phyloP scores from a whole-genome alignment of 176 grass and related monocot species.

The Bonia amplexicaulis region DNA sequence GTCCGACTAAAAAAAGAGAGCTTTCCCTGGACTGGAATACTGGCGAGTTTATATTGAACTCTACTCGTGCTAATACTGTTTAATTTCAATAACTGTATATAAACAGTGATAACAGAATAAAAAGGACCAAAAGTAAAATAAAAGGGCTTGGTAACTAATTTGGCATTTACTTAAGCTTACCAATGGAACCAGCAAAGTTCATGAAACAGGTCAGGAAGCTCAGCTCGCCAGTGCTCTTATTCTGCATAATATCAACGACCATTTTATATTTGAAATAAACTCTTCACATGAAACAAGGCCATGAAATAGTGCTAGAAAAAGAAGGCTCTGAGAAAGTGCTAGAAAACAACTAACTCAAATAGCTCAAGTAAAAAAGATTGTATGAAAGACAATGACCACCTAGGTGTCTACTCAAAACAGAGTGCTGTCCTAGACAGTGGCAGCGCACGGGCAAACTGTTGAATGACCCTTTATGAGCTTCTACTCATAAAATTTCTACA shows the following conservation, averaged over 20 bases:
- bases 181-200: constrained; percentile 90
- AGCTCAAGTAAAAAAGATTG: background rate
- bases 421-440: background rate
- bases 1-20: background rate
- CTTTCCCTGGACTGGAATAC: background rate
- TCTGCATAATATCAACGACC: constrained; percentile 48
- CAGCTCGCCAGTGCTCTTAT: constrained; percentile 86
- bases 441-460: background rate
- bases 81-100: background rate
- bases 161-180: constrained; percentile 36
- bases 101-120: background rate
- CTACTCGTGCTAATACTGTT: background rate
- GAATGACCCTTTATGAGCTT: background rate
- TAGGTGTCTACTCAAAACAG: background rate
- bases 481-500: background rate
- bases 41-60: background rate
- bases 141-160: background rate
- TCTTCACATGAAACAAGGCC: background rate
- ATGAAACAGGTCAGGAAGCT: constrained; percentile 92
- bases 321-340: background rate
- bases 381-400: background rate
- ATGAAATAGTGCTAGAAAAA: background rate
- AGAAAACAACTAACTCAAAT: background rate
- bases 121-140: background rate
- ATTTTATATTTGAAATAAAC: constrained; percentile 15